Base-by-base conservation (phyloP, 2,329 filamentous ascomycete species). In the Clarireedia homoeocarpa region DNA sequence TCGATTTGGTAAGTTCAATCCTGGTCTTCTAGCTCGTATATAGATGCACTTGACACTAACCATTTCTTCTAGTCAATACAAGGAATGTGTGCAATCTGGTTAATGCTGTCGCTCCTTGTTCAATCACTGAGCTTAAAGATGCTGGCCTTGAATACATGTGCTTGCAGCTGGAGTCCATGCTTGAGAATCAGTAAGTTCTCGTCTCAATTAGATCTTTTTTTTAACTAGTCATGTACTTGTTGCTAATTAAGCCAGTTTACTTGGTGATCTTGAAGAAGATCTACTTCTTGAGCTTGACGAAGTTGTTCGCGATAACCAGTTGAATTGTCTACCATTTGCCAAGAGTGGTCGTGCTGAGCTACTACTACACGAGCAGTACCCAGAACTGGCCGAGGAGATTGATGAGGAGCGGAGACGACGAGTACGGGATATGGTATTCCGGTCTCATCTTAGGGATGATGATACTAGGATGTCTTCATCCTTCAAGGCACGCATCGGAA, bases 71-170 rank as follows among this genome's bases (percentile, higher is more conserved):
- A 79, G 86, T 91, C n/a, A 90, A 83, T 49, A 86, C 84, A 5
- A 85, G 91, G 26, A 99, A 96, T 67, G 86, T 96, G 26, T 89
- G 89, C 57, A 84, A 86, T 52, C 76, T 97, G 15, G 77, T 99
- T 10, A 96, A 95, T 66, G 86, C 86, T 2, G 87, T 96, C 58
- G 88, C 89, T 46, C 88, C 89, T 2, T 95, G 88, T 67, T 87
- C 86, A 0, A 84, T 96, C 5, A 83, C 82, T 0, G 83, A 88
- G 56, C 96, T 99, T 74, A 96, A 95, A 70, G 82, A 94, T 63
- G 87, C 88, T 9, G 89, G 88, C 0, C 75, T 97, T 30, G 89
- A 96, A 69, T 99, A 96, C 67, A 83, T 96, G 23, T 96, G 91
- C 65, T 75, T 96, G 46, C 95, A 96, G 66, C 77, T 97, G 56